Evolutionary conservation across 108 stramenopile species (phyloP).

Genomic region (Cyclotella baltica): DNA sequence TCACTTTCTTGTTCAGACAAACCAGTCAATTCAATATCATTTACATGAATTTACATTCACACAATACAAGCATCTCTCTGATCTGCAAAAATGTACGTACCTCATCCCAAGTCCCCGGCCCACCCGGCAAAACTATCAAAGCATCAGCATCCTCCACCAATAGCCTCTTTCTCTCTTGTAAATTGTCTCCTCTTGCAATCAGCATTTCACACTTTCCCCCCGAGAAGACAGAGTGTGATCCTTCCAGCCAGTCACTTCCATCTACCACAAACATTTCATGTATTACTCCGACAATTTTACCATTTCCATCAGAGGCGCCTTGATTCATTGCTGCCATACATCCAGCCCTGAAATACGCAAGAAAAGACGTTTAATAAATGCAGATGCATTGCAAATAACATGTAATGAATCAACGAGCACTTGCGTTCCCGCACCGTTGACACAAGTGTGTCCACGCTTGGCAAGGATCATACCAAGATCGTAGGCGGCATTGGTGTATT

Average conservation of each 20-base stretch:
- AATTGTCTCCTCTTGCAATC: slow-evolving; percentile 81
- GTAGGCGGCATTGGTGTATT: slow-evolving; percentile 72
- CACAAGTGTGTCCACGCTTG: slow-evolving; percentile 79
- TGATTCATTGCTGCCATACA: slow-evolving; percentile 94
- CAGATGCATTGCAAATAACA: too few relatives aligned
- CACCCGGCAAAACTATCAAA: slow-evolving; percentile 94
- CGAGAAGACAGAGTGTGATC: slow-evolving; percentile 62
- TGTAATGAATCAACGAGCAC: background rate
- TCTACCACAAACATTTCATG: slow-evolving; percentile 93
- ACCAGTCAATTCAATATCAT: too few relatives aligned
- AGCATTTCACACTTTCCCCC: slow-evolving; percentile 68
- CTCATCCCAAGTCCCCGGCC: slow-evolving; percentile 94
- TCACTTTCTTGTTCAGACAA: too few relatives aligned
- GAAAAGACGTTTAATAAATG: background rate
- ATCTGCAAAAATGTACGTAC: slow-evolving; percentile 24
- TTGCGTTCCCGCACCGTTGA: slow-evolving; percentile 88
- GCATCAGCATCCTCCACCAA: slow-evolving; percentile 84
- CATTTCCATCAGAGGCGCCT: slow-evolving; percentile 73
- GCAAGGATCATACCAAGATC: slow-evolving; percentile 74
- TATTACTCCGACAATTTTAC: slow-evolving; percentile 89
- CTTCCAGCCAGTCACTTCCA: slow-evolving; percentile 68
- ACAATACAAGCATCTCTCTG: background rate
- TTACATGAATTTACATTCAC: too few relatives aligned
- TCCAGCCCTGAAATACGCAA: slow-evolving; percentile 46
- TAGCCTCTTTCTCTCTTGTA: slow-evolving; percentile 86